These are phyloP conservation scores for Fusarium abutilonis DNA, from an alignment of 2,329 filamentous ascomycete species.

Conservation along the genomic window DNA sequence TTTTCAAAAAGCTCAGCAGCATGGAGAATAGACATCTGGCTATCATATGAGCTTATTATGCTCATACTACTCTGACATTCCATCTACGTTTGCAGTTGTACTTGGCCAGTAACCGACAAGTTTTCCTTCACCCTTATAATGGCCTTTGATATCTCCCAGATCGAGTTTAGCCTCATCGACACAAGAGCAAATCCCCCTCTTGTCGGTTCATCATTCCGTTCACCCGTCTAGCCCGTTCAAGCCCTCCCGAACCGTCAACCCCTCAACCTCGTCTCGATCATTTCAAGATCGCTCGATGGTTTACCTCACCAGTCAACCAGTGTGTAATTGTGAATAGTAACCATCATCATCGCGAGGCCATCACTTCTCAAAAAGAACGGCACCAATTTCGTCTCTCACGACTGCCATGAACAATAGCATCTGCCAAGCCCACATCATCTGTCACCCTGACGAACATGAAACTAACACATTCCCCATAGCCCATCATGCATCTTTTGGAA, in stretches of 20 bases:
- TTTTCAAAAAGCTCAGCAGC: background rate
- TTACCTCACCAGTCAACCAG: background rate
- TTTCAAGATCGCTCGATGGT: conserved; percentile 15
- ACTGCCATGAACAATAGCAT: conserved; percentile 4
- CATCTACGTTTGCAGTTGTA: background rate
- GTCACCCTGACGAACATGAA: conserved; percentile 11
- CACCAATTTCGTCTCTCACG: background rate
- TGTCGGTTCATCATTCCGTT: conserved; percentile 19
- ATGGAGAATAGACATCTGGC: background rate
- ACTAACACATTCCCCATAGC: conserved; percentile 2
- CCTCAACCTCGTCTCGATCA: conserved; percentile 3
- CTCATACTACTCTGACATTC: background rate
- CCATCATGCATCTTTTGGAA: conserved; percentile 20
- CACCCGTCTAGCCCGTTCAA: conserved; percentile 8
- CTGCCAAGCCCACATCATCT: conserved; percentile 5
- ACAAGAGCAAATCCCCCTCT: background rate
- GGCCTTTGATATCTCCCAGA: conserved; percentile 14
- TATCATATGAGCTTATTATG: conserved; percentile 1
- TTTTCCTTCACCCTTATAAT: conserved; percentile 1
- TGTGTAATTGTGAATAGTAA: background rate
- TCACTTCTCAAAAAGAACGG: conserved; percentile 8
- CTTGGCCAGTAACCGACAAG: background rate
- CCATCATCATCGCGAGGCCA: conserved; percentile 8
- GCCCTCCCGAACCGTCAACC: conserved; percentile 11
- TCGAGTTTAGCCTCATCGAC: conserved; percentile 21